Conservation (phyloP, 1,284 basidiomycete species). For the Kalmanozyma brasiliensis region DNA sequence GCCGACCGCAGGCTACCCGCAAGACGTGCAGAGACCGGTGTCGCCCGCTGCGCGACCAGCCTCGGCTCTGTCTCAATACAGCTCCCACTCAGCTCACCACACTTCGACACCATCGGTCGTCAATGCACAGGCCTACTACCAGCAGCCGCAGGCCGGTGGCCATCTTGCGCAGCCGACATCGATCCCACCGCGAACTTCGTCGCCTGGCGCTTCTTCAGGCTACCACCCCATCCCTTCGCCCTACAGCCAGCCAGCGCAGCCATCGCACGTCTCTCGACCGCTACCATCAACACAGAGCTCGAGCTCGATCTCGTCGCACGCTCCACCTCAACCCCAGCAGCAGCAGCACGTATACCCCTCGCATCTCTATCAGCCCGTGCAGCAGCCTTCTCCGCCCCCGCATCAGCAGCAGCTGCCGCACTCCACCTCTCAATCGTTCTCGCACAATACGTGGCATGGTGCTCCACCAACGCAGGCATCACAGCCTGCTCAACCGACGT, state of each 20-base stretch:
- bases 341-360: conserved; percentile 21
- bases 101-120: conserved; percentile 36
- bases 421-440: conserved; percentile 23
- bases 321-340: conserved; percentile 8
- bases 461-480: conserved; percentile 12
- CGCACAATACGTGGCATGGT: conserved; percentile 27
- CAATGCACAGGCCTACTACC: conserved; percentile 48
- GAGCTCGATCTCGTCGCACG: conserved; percentile 8
- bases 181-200: conserved; percentile 30
- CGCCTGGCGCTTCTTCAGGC: conserved; percentile 17
- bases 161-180: conserved; percentile 27
- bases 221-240: conserved; percentile 39
- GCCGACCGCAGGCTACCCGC: neutral
- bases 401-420: conserved; percentile 24
- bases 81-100: conserved; percentile 23
- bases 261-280: conserved; percentile 20
- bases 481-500: conserved; percentile 15
- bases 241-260: conserved; percentile 20
- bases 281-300: conserved; percentile 43
- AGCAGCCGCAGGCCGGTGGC: conserved; percentile 17
- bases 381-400: conserved; percentile 36
- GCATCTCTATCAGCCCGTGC: conserved; percentile 31
- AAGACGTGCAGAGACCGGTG: conserved; percentile 29
- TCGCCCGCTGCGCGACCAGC: conserved; percentile 35
- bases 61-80: conserved; percentile 35